A percentile compares a stretch with the other conserved stretches of the same genome.
These are phyloP conservation scores for Silybum marianum DNA, from an alignment of 129 eudicot genomes.

Conservation along the genomic window DNA sequence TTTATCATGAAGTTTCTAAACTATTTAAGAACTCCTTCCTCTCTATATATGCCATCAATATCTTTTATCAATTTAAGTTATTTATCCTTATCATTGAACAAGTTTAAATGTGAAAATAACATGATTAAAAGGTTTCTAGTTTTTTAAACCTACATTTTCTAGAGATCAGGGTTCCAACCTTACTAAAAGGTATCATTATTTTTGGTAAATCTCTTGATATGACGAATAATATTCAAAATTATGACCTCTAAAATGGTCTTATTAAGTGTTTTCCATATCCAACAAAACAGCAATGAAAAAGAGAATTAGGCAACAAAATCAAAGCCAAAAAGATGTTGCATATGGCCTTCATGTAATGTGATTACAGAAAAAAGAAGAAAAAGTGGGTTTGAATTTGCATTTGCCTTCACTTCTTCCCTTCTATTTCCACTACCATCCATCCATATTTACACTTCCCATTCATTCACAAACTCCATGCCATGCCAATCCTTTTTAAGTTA, in stretches of 20 bases:
- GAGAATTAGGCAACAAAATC: background rate
- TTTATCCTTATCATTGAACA: background rate
- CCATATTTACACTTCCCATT: conserved; percentile 15
- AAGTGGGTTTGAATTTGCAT: background rate
- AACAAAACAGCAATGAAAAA: background rate
- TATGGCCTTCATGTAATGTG: background rate
- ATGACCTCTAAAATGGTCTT: background rate
- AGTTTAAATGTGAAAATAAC: background rate
- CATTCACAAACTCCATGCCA: background rate
- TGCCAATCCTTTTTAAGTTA: background rate
- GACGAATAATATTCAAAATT: background rate
- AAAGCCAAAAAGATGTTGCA: background rate
- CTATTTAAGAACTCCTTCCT: background rate
- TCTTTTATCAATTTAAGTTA: background rate
- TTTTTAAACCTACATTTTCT: background rate
- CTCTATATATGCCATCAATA: background rate
- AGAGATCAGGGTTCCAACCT: too few relatives aligned
- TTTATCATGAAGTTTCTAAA: background rate
- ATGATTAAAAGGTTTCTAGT: background rate
- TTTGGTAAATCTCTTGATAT: background rate
- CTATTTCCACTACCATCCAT: background rate
- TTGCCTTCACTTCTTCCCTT: background rate
- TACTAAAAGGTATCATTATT: background rate
- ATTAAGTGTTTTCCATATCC: background rate
- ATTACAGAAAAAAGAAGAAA: background rate